phyloP scores from a whole-genome alignment of 2,329 filamentous ascomycete genomes.

The Penicillium brevicompactum region DNA sequence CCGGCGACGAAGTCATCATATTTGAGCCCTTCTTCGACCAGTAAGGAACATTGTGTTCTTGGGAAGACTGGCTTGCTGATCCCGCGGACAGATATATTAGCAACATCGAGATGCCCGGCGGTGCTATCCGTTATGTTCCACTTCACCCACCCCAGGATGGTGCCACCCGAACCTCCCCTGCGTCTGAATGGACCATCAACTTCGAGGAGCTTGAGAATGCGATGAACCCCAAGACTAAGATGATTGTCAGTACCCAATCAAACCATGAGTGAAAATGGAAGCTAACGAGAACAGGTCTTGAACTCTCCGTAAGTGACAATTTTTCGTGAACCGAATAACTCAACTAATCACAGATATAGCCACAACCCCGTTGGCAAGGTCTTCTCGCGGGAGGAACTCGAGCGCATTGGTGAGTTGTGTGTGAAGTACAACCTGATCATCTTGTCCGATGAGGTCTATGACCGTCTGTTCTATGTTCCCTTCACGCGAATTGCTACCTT shows the following conservation, averaged over 20 bases:
- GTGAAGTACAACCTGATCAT: conserved; percentile 94
- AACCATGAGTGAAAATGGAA: background rate
- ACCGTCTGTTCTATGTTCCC: conserved; percentile 90
- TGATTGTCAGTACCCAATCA: conserved; percentile 74
- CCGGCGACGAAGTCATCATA: conserved; percentile 92
- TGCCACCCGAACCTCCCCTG: conserved; percentile 75
- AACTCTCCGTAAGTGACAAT: conserved; percentile 50
- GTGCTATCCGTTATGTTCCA: conserved; percentile 93
- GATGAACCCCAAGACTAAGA: conserved; percentile 85
- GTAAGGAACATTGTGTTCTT: conserved; percentile 46
- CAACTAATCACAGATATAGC: conserved; percentile 26
- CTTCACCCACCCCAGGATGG: conserved; percentile 84
- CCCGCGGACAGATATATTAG: conserved; percentile 70
- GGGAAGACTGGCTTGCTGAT: background rate
- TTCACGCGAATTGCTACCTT: conserved; percentile 92
- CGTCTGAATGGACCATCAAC: conserved; percentile 85
- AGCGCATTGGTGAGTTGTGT: conserved; percentile 82
- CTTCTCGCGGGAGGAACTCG: conserved; percentile 79
- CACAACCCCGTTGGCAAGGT: conserved; percentile 98
- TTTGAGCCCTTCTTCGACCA: conserved; percentile 99
- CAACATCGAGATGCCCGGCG: conserved; percentile 98
- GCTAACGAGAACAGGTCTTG: conserved; percentile 41
- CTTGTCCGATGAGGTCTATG: conserved; percentile 90
- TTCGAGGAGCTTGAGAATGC: conserved; percentile 78
- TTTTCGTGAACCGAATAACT: background rate